Conservation (phyloP, 2,329 filamentous ascomycete genomes). For the Drechslera avenae region DNA sequence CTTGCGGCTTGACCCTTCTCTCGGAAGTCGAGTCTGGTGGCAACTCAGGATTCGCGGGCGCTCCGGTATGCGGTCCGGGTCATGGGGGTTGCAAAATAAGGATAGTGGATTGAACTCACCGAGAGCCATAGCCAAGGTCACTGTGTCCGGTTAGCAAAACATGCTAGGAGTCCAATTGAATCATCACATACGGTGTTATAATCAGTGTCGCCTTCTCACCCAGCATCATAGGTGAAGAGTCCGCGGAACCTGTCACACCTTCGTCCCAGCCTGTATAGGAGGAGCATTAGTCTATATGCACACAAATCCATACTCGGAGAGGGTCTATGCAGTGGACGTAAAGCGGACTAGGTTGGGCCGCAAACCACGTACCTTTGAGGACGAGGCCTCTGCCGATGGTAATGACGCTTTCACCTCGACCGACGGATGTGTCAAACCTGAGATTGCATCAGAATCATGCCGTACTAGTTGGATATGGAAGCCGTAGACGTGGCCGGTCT, state of each 20-base stretch:
- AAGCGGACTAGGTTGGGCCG: slow-evolving; percentile 2
- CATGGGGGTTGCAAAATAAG: slow-evolving; percentile 4
- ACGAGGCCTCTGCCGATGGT: slow-evolving; percentile 82
- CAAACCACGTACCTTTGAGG: slow-evolving; percentile 72
- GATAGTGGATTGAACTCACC: slow-evolving; percentile 35
- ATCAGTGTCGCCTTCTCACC: slow-evolving; percentile 88
- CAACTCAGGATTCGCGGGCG: background rate
- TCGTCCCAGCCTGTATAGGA: slow-evolving; percentile 59
- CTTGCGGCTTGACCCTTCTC: background rate
- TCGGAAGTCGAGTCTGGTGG: background rate
- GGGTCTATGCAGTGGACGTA: slow-evolving; percentile 5
- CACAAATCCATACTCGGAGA: slow-evolving; percentile 1
- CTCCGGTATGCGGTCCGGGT: background rate
- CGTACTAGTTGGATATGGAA: background rate
- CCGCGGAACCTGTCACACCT: slow-evolving; percentile 63
- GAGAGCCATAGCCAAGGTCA: slow-evolving; percentile 46
- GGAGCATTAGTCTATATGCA: slow-evolving; percentile 25
- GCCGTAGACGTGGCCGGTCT: slow-evolving; percentile 1
- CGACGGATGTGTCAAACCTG: slow-evolving; percentile 89
- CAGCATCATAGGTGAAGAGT: slow-evolving; percentile 72
- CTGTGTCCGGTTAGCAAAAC: slow-evolving; percentile 32
- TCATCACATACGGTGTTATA: slow-evolving; percentile 70
- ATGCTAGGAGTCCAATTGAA: background rate
- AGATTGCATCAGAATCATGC: slow-evolving; percentile 16
- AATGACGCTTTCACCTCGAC: slow-evolving; percentile 75